Percentiles rank a stretch among this genome's conserved stretches.
These are phyloP conservation scores for Mucor irregularis DNA, from an alignment of 371 early-diverging fungal genomes.

Conservation along the genomic window DNA sequence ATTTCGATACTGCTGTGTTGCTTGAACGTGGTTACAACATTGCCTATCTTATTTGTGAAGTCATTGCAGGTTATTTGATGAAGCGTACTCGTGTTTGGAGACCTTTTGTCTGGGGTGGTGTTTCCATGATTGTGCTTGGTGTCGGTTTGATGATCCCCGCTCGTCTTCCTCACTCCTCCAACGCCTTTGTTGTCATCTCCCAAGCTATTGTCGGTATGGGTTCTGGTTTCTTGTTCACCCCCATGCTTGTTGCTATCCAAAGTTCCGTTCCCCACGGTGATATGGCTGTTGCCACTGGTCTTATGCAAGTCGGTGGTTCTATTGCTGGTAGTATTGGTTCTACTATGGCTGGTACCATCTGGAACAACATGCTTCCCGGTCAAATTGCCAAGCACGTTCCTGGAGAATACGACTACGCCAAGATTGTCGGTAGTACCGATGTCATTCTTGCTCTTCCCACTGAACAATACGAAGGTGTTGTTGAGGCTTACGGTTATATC, in stretches of 20 bases:
- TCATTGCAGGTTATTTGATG: conserved; percentile 39
- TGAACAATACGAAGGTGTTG: conserved; percentile 33
- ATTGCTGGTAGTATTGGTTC: conserved; percentile 41
- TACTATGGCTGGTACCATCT: conserved; percentile 40
- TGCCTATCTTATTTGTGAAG: conserved; percentile 32
- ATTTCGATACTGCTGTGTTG: conserved; percentile 25
- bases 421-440: conserved; percentile 28
- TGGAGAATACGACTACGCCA: conserved; percentile 32
- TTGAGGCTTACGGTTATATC: conserved; percentile 31
- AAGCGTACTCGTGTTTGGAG: conserved; percentile 45
- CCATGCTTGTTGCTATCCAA: conserved; percentile 37
- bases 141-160: conserved; percentile 49
- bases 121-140: conserved; percentile 56
- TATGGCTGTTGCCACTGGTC: conserved; percentile 41
- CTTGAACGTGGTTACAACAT: conserved; percentile 44
- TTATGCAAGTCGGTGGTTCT: conserved; percentile 39
- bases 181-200: conserved; percentile 37
- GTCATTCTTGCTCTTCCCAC: conserved; percentile 27
- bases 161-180: conserved; percentile 33
- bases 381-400: conserved; percentile 36
- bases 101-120: conserved; percentile 57
- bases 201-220: conserved; percentile 44
- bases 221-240: conserved; percentile 33
- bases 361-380: conserved; percentile 41
- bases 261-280: conserved; percentile 39